Base-by-base conservation (phyloP, 2,329 filamentous ascomycete genomes). In the Claviceps fusiformis region DNA sequence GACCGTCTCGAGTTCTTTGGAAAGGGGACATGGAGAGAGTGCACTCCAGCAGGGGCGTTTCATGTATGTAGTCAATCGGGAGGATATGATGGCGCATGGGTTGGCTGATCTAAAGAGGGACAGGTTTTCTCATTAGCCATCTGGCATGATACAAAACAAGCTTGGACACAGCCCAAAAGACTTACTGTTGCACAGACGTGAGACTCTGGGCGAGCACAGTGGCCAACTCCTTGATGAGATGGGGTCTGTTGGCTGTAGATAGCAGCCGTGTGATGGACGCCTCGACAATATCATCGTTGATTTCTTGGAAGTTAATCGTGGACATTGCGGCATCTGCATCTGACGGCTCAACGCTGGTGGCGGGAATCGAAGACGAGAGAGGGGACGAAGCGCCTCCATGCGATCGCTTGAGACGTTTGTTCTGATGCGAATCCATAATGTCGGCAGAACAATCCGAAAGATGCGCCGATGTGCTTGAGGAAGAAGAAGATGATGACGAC, bases 221-320 rank as follows among this genome's bases (percentile, higher is more conserved):
- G 54, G 91, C 89, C 50, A 98, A 80, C 71, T 97, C 92, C 72
- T 95, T 96, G 59, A 97, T 89, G 35, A 97, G 77, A 71, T 96
- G 92, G 55, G 93, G 93, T 55, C 91, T 80, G 71, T 98, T 98
- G 58, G 84, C 87, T 1, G 91, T 95, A 68, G 86, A 86, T 69
- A 95, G 85, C 55, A 98, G 76, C 71, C 95, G 90, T 62, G 88
- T 73, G 64, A 97, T 89, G 51, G 95, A 89, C 17, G 83, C 89
- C 67, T 95, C 86, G 53, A 98, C 92, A 63, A 98, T 95, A 65
- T 95, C 90, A 69, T 98, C 93, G 67, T 91, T 89, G 71, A 97
- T 91, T 44, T 83, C 82, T 60, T 90, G 85, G 53, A 89, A 80
- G 68, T 95, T 87, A 52, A 70, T 63, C 59, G 67, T 68, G 55